Percentiles rank a stretch among this genome's conserved stretches.
phyloP scores from a whole-genome alignment of 306 rosid species.

The Quercus suber region DNA sequence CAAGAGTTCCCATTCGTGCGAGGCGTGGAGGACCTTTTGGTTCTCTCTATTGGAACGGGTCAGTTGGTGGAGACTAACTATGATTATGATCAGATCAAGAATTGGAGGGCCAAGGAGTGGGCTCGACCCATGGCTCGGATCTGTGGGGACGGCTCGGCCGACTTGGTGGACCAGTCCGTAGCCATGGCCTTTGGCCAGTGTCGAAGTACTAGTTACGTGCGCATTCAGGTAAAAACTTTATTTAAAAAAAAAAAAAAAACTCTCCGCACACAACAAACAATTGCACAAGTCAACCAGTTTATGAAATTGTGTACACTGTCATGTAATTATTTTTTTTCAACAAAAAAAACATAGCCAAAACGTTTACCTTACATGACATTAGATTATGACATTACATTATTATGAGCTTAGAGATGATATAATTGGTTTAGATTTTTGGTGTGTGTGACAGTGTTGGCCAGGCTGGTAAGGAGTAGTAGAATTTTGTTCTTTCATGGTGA shows the following conservation, averaged over 20 bases:
- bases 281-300: no score
- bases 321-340: no score
- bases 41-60: constrained; percentile 83
- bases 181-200: constrained; percentile 90
- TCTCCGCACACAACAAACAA: no score
- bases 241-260: no score
- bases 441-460: constrained; percentile 37
- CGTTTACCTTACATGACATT: background rate
- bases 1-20: constrained; percentile 98
- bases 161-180: constrained; percentile 88
- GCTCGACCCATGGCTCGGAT: constrained; percentile 87
- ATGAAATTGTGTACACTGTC: no score
- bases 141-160: constrained; percentile 83
- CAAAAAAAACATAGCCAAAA: no score
- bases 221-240: constrained; percentile 70
- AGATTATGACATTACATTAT: background rate
- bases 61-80: constrained; percentile 59
- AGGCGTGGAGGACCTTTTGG: constrained; percentile 93
- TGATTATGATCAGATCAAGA: constrained; percentile 62
- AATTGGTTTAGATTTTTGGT: background rate
- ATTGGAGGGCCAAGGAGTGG: constrained; percentile 92
- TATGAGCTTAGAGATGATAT: background rate
- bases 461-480: constrained; percentile 10
- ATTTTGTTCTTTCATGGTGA: background rate
- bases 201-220: constrained; percentile 76